phyloP scores from a whole-genome alignment of 2,329 filamentous ascomycete genomes.

The Aspergillus neotritici region DNA sequence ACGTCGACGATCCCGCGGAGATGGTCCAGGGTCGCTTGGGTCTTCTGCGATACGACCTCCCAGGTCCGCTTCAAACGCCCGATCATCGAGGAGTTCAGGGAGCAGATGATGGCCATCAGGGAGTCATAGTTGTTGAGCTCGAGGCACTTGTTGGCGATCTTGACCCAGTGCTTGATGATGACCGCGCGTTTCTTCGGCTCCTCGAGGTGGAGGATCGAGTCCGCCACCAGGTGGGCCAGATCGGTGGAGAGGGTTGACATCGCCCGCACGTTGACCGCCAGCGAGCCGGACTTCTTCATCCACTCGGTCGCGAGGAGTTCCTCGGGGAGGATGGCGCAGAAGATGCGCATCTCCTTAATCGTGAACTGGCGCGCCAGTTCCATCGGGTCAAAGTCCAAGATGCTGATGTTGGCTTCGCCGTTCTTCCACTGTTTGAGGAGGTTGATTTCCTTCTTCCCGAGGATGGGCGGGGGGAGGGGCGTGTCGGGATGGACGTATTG shows the following conservation, averaged over 20 bases:
- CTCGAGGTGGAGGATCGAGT: constrained; percentile 81
- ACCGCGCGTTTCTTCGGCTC: constrained; percentile 87
- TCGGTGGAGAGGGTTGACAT: constrained; percentile 93
- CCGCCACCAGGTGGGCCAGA: constrained; percentile 83
- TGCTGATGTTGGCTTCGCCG: constrained; percentile 62
- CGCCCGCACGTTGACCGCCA: constrained; percentile 82
- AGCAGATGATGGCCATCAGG: constrained; percentile 94
- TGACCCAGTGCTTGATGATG: constrained; percentile 97
- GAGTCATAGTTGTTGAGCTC: constrained; percentile 95
- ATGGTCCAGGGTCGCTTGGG: constrained; percentile 69
- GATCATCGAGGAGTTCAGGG: constrained; percentile 86
- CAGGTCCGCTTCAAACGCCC: constrained; percentile 83
- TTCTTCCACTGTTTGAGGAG: constrained; percentile 68
- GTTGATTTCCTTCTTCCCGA: constrained; percentile 72
- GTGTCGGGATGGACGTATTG: constrained; percentile 66
- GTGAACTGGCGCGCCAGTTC: constrained; percentile 91
- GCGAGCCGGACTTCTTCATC: constrained; percentile 77
- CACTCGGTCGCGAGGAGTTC: constrained; percentile 88
- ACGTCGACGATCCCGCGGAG: constrained; percentile 84
- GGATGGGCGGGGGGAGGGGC: constrained; percentile 61
- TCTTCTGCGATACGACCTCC: constrained; percentile 80
- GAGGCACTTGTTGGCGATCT: constrained; percentile 78
- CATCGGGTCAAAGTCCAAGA: constrained; percentile 85
- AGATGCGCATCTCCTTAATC: constrained; percentile 83
- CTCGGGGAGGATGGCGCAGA: constrained; percentile 85